phyloP scores from a whole-genome alignment of 2,329 filamentous ascomycete genomes.

The Neonectria ditissima region DNA sequence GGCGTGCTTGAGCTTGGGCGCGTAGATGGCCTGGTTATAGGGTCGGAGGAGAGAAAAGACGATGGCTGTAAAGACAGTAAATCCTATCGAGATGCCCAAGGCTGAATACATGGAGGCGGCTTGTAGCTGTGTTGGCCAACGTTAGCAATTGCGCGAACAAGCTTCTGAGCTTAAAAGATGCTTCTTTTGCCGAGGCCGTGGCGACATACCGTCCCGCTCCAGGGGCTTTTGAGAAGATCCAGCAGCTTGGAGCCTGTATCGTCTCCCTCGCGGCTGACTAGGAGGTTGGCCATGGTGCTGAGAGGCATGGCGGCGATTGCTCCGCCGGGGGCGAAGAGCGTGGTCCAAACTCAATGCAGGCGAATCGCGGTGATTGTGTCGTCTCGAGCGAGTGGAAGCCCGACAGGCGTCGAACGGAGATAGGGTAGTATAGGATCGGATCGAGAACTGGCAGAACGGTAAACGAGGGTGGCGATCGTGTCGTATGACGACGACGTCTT shows the following conservation, averaged over 20 bases:
- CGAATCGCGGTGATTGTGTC: background rate
- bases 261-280: constrained; percentile 25
- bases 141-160: constrained; percentile 24
- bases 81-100: constrained; percentile 80
- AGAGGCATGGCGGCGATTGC: constrained; percentile 41
- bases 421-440: constrained; percentile 1
- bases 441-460: constrained; percentile 8
- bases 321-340: constrained; percentile 42
- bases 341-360: constrained; percentile 17
- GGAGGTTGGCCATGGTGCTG: constrained; percentile 23
- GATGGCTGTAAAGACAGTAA: constrained; percentile 79
- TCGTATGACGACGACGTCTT: constrained; percentile 10
- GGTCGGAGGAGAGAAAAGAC: constrained; percentile 91
- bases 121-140: constrained; percentile 40
- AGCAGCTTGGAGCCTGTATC: constrained; percentile 59
- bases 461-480: constrained; percentile 7
- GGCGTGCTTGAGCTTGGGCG: constrained; percentile 91
- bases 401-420: background rate
- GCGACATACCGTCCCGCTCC: constrained; percentile 57
- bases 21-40: constrained; percentile 92
- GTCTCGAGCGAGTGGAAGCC: background rate
- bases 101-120: constrained; percentile 77
- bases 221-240: constrained; percentile 63
- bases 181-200: background rate
- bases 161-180: background rate